Evolutionary conservation across 2,329 filamentous ascomycete genomes (phyloP).

Genomic region (Akanthomyces uredinophilus): DNA sequence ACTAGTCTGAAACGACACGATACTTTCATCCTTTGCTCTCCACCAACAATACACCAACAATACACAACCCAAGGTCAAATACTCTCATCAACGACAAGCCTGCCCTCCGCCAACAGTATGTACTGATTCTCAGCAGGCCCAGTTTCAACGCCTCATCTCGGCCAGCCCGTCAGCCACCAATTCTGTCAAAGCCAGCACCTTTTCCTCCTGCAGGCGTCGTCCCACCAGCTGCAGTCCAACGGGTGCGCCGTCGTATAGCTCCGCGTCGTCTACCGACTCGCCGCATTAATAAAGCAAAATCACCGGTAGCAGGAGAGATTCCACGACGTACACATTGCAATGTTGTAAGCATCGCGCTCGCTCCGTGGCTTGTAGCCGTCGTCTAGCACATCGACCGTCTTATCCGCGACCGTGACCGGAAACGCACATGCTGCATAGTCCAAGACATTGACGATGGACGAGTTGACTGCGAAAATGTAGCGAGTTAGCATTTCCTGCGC

Average conservation of each 20-base stretch:
- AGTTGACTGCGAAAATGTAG: constrained; percentile 26
- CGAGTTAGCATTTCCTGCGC: neutral
- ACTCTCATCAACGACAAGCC: neutral
- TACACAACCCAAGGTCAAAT: no score
- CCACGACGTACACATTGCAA: neutral
- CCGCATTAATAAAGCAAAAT: neutral
- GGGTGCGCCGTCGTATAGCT: neutral
- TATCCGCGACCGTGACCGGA: constrained; percentile 37
- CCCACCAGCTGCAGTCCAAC: constrained; percentile 1
- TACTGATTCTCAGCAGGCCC: neutral
- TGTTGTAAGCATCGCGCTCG: neutral
- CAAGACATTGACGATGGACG: constrained; percentile 29
- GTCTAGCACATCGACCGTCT: constrained; percentile 16
- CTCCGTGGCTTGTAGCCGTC: neutral
- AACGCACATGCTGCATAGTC: constrained; percentile 36
- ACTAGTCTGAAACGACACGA: no score
- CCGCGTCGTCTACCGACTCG: neutral
- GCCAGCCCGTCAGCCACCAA: neutral
- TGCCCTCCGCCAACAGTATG: neutral
- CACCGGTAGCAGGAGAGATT: neutral
- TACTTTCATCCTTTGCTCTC: no score
- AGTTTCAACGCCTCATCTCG: no score
- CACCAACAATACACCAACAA: no score
- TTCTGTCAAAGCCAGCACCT: neutral
- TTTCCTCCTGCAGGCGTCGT: neutral